phyloP scores from a whole-genome alignment of 2,329 filamentous ascomycete species.

The Orbilia blumenaviensis region DNA sequence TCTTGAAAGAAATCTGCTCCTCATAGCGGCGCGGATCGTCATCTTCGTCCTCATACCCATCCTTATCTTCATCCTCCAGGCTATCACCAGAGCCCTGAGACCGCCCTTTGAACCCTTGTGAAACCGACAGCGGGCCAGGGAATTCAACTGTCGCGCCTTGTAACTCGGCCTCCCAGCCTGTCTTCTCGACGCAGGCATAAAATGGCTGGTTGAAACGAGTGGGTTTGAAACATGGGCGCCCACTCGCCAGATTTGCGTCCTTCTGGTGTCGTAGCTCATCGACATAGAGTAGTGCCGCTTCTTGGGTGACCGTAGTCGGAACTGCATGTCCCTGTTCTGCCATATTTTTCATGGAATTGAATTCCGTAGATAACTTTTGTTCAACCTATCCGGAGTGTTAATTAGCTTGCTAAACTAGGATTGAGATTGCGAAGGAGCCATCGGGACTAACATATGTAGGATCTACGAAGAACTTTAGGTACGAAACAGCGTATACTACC shows the following conservation, averaged over 20 bases:
- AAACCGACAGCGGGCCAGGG: neutral
- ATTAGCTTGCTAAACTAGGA: neutral
- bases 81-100: no score
- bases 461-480: neutral
- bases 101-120: no score
- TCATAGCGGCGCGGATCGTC: neutral
- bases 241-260: neutral
- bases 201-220: conserved; percentile 23
- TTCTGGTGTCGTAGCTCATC: neutral
- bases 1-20: neutral
- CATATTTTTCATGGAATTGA: neutral
- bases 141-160: neutral
- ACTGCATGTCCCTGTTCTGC: no score
- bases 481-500: neutral
- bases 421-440: no score
- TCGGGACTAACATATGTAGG: neutral
- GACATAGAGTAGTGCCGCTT: neutral
- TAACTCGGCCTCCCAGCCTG: neutral
- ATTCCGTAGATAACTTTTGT: neutral
- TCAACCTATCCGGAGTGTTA: neutral
- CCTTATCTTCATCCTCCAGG: neutral
- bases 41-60: neutral
- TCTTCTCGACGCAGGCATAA: neutral
- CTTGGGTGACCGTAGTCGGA: neutral
- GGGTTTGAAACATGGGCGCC: neutral